phyloP scores from a whole-genome alignment of 2,329 filamentous ascomycete species.

The Penicillium sp. region DNA sequence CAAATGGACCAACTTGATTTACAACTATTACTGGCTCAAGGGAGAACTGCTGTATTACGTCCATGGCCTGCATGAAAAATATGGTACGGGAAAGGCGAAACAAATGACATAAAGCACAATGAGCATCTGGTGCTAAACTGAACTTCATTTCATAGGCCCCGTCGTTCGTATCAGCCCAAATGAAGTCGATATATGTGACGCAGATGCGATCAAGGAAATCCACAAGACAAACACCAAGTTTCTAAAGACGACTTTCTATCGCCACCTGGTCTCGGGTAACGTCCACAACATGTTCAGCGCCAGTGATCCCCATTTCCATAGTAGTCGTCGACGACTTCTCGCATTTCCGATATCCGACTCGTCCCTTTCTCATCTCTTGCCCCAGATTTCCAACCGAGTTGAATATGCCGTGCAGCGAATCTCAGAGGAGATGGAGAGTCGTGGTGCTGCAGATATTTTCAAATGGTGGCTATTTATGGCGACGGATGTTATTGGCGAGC shows the following conservation, averaged over 20 bases:
- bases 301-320: slow-evolving; percentile 44
- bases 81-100: slow-evolving; percentile 22
- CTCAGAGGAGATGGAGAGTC: slow-evolving; percentile 45
- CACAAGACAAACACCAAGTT: slow-evolving; percentile 39
- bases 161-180: slow-evolving; percentile 36
- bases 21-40: slow-evolving; percentile 27
- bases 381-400: slow-evolving; percentile 45
- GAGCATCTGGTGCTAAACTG: no score
- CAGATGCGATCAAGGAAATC: slow-evolving; percentile 36
- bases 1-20: slow-evolving; percentile 29
- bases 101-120: neutral
- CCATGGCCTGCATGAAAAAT: slow-evolving; percentile 33
- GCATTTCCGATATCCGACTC: slow-evolving; percentile 35
- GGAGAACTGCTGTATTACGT: slow-evolving; percentile 27
- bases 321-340: slow-evolving; percentile 48
- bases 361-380: slow-evolving; percentile 37
- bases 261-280: slow-evolving; percentile 18
- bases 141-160: slow-evolving; percentile 29
- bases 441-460: slow-evolving; percentile 50
- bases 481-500: slow-evolving; percentile 59
- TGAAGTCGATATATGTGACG: slow-evolving; percentile 46
- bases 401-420: slow-evolving; percentile 51
- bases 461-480: slow-evolving; percentile 62
- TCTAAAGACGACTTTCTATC: slow-evolving; percentile 41
- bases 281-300: slow-evolving; percentile 47